Percentiles rank a stretch among this genome's conserved stretches.
These are phyloP conservation scores for Amanita fuliginea DNA, from an alignment of 768 basidiomycete genomes.

Conservation along the genomic window DNA sequence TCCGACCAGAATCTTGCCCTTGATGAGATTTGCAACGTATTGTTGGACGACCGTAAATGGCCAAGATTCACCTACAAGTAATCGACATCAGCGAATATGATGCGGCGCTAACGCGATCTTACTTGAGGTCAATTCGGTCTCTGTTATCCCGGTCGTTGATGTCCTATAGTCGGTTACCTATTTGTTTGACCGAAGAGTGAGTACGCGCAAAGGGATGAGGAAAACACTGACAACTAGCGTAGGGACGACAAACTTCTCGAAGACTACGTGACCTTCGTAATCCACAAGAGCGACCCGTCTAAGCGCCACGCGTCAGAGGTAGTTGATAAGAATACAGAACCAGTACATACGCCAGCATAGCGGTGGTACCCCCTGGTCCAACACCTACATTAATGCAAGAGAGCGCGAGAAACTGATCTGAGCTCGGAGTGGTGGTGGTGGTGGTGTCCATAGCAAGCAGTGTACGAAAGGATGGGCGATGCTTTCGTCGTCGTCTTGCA, in stretches of 20 bases:
- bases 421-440: slow-evolving; percentile 24
- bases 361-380: slow-evolving; percentile 71
- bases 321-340: neutral
- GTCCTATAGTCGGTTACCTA: slow-evolving; percentile 68
- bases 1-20: slow-evolving; percentile 64
- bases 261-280: slow-evolving; percentile 43
- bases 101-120: slow-evolving; percentile 9
- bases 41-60: slow-evolving; percentile 57
- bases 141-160: slow-evolving; percentile 43
- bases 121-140: slow-evolving; percentile 29
- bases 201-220: neutral
- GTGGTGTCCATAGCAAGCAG: slow-evolving; percentile 22
- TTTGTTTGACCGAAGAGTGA: slow-evolving; percentile 9
- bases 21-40: slow-evolving; percentile 51
- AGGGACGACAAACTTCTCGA: slow-evolving; percentile 58
- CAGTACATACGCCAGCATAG: slow-evolving; percentile 65
- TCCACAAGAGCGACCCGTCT: slow-evolving; percentile 43
- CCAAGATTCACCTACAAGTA: slow-evolving; percentile 33
- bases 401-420: slow-evolving; percentile 43
- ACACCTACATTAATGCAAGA: slow-evolving; percentile 68
- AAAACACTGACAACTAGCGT: slow-evolving; percentile 31
- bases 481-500: neutral
- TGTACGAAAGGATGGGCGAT: neutral
- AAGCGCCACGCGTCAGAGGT: neutral
- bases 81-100: slow-evolving; percentile 1